Base-by-base conservation (phyloP, 768 basidiomycete species). In the Hygrocybe coccinea region DNA sequence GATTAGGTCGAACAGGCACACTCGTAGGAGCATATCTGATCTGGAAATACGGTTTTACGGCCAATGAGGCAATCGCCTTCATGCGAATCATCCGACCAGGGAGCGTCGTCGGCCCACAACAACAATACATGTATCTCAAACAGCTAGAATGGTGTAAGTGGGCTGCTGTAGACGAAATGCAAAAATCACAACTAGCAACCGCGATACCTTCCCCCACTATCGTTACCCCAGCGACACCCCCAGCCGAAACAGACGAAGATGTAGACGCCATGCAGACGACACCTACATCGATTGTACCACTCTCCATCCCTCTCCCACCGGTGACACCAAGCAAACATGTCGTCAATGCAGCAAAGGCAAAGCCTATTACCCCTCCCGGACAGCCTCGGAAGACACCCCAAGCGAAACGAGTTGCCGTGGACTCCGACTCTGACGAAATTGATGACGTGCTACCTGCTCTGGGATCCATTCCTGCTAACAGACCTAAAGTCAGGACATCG, bases 1-100 rank as follows among this genome's bases (percentile, higher is more conserved):
- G 97, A 39, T 79, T 99, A 10, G 97, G 97, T 21, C 80, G 97
- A 54, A 98, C 97, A 5, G 97, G 97, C 3, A 95, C 94, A 3
- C 78, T 99, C 56, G 95, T 99, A 58, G 97, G 97, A 35, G 97
- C 95, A 8, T 98, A 97, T 76, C 80, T 99, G 54, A 91, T 97
- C 58, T 99, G 97, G 90, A 97, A 97, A 71, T 95, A 97, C 64
- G 91, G 91, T 19, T 99, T 99, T 68, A 92, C 94, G 15, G 95
- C 95, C 1, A 82, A 86, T 50, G 92, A 98, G 72, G 97, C 89
- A 5, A 98, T 98, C 55, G 97, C 89, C 0, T 97, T 95, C 71
- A 98, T 98, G 97, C 87, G 97, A 17, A 91, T 99, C 62, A 86
- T 97, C 54, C 85, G 97, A 44, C 97, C 97, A 2, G 95, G 94